Conservation (phyloP, 1,284 basidiomycete species). For the Takashimella tepidaria region DNA sequence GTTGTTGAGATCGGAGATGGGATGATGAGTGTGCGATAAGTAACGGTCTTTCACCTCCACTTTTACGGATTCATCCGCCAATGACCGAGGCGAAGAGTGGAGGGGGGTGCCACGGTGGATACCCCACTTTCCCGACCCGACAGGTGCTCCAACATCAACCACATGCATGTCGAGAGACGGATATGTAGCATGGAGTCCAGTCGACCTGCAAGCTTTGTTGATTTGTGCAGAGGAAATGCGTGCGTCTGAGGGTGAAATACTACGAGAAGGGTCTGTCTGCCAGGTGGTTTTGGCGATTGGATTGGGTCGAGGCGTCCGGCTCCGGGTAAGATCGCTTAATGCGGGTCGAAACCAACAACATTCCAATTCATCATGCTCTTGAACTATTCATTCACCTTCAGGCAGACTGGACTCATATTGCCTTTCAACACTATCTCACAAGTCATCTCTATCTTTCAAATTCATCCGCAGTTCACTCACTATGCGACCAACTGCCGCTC, state of each 20-base stretch:
- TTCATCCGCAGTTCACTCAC: no score
- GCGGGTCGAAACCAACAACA: no score
- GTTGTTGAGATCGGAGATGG: background rate
- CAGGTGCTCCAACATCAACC: background rate
- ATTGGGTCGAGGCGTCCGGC: no score
- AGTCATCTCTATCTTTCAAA: no score
- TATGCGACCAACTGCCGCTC: background rate
- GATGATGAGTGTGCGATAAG: background rate
- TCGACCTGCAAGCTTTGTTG: background rate
- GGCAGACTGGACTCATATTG: no score
- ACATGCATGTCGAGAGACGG: background rate
- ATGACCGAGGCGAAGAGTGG: slow-evolving; percentile 3
- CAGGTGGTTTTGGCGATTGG: no score
- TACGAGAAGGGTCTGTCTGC: no score
- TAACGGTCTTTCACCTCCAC: background rate
- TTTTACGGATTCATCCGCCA: background rate
- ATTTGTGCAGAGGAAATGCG: background rate
- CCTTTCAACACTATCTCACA: no score
- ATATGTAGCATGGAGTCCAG: background rate
- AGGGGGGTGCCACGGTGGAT: background rate
- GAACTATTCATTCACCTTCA: background rate
- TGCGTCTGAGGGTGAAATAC: no score
- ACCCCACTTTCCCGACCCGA: background rate
- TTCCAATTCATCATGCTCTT: background rate
- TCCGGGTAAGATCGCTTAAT: no score